These are phyloP conservation scores for Russula olivacea DNA, from an alignment of 768 basidiomycete genomes.

Conservation along the genomic window DNA sequence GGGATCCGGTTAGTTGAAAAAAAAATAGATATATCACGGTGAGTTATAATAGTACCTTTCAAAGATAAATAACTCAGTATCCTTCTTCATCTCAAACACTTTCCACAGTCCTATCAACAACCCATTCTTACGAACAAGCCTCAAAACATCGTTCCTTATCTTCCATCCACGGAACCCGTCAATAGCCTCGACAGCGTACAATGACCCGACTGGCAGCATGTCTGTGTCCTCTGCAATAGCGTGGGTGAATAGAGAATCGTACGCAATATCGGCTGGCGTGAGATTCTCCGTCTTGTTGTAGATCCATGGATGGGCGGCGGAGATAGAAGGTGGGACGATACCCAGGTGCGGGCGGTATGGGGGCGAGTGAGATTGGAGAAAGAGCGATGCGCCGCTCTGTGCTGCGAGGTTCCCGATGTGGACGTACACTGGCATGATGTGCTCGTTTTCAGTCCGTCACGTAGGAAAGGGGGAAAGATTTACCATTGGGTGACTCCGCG, in stretches of 20 bases:
- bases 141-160: conserved; percentile 29
- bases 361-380: conserved; percentile 62
- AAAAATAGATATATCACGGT: neutral
- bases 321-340: conserved; percentile 19
- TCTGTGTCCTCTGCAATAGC: conserved; percentile 47
- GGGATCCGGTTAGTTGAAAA: too few species aligned
- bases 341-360: conserved; percentile 39
- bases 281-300: conserved; percentile 83
- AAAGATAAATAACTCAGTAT: conserved; percentile 46
- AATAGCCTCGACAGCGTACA: conserved; percentile 43
- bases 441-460: conserved; percentile 15
- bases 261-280: conserved; percentile 37
- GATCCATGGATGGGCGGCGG: conserved; percentile 39
- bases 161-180: conserved; percentile 42
- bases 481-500: conserved; percentile 33
- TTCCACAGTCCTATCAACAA: conserved; percentile 18
- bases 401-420: conserved; percentile 83
- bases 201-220: conserved; percentile 30
- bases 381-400: conserved; percentile 87
- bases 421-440: conserved; percentile 44
- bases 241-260: conserved; percentile 48
- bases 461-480: conserved; percentile 1
- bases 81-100: conserved; percentile 36
- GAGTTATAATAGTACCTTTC: conserved; percentile 29
- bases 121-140: conserved; percentile 28